These are phyloP conservation scores for Pythium folliculosum DNA, from an alignment of 352 stramenopile species.

Conservation along the genomic window DNA sequence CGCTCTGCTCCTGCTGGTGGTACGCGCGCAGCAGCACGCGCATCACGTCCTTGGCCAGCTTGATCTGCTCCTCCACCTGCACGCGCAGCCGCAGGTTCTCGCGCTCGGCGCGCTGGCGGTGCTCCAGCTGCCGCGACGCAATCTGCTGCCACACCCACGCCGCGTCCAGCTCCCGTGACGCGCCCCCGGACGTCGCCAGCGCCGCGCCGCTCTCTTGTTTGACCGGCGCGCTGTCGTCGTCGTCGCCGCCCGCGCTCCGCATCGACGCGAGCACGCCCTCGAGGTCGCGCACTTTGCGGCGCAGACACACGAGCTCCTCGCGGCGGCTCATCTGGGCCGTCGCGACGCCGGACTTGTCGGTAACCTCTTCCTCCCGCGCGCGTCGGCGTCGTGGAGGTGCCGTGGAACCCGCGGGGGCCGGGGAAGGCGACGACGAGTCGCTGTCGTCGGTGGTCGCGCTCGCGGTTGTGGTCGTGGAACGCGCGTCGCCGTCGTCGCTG, in stretches of 20 bases:
- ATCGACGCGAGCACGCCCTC: constrained; percentile 2
- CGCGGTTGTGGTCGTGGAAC: background rate
- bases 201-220: background rate
- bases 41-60: constrained; percentile 25
- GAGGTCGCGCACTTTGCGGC: constrained; percentile 20
- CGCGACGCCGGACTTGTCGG: background rate
- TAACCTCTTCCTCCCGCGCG: background rate
- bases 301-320: constrained; percentile 17
- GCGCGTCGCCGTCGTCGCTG: background rate
- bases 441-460: background rate
- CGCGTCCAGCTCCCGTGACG: background rate
- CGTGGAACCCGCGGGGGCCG: background rate
- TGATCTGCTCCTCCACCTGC: constrained; percentile 20
- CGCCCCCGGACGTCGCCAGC: no score
- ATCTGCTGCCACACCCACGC: constrained; percentile 26
- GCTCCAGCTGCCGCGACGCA: constrained; percentile 20
- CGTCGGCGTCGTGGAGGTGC: background rate
- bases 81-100: constrained; percentile 22
- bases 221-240: background rate
- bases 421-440: background rate
- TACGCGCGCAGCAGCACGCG: constrained; percentile 21
- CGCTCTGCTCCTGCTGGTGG: background rate
- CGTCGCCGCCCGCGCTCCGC: no score
- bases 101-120: constrained; percentile 14
- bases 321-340: constrained; percentile 11